Percentiles rank a stretch among this genome's conserved stretches.
Conservation (phyloP, 345 rosid genomes). For the Syzygium grande region DNA sequence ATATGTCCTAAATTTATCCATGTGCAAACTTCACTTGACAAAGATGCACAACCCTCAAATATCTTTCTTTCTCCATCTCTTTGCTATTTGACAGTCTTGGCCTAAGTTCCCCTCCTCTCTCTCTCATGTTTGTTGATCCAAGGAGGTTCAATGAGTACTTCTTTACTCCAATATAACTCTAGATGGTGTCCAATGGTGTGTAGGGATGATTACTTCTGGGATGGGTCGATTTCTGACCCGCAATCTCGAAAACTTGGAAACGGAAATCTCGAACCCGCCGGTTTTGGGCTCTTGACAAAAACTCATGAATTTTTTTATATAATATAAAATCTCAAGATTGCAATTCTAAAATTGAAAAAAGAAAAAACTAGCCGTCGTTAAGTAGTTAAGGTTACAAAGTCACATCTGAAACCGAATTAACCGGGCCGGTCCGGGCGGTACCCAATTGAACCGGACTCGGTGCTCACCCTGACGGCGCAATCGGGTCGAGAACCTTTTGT, state of each 20-base stretch:
- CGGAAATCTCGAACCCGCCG: background rate
- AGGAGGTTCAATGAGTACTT: background rate
- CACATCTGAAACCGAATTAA: fast-evolving
- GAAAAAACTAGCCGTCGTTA: background rate
- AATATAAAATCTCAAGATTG: background rate
- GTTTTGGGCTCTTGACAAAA: background rate
- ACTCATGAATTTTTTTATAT: background rate
- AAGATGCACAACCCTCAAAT: background rate
- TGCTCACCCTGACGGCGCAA: fast-evolving
- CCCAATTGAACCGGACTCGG: background rate
- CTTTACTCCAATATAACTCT: background rate
- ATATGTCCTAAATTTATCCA: background rate
- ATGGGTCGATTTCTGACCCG: background rate
- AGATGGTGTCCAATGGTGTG: background rate
- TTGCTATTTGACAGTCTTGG: no score
- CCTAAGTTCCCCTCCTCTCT: no score
- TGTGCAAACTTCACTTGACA: background rate
- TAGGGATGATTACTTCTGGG: background rate
- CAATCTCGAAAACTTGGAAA: background rate
- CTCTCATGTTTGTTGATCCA: background rate
- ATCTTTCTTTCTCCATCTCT: background rate
- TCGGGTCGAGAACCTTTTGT: no score
- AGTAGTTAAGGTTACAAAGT: background rate
- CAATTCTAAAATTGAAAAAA: background rate
- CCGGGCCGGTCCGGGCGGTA: fast-evolving